Base-by-base conservation (phyloP, 192 early-diverging fungal genomes). In the Gamsiella multidivaricata region DNA sequence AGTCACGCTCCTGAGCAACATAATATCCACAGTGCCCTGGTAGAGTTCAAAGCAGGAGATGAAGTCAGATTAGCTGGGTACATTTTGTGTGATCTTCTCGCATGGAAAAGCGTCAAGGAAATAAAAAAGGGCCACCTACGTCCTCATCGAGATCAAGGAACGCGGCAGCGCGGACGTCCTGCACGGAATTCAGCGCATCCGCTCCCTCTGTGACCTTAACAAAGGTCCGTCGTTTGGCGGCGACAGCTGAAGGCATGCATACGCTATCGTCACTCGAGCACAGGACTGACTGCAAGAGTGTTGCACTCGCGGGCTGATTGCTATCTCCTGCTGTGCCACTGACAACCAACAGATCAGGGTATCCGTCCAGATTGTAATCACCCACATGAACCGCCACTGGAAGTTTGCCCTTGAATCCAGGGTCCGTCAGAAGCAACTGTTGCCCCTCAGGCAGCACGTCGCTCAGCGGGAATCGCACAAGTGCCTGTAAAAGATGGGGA, bases 131-230 rank as follows among this genome's bases (percentile, higher is more conserved):
- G 17, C 39, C 32, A 31, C 86, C 84, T 83, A 95, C 96, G 67
- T 95, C 91, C 42, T 97, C 94, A 81, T 93, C 94, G 56, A 97
- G 84, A 69, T 98, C 97, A 65, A 97, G 88, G 68, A 95, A 95
- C 0, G 89, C 74, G n/a, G 93, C 93, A 31, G 84, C 84, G 37
- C 82, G 88, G 29, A 85, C 84, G 51, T 82, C 70, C 33, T 71
- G 51, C 1, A 89, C 74, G 12, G 79, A 62, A 39, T 82, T 81
- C 32, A 96, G 56, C 20, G 69, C 84, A 3, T 88, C 84, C 23
- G 91, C 90, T 8, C 94, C 95, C 10, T 84, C 82, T 0, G 54
- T 80, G 5, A 96, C 86, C 28, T 89, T 60, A 29, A 72, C 80
- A 67, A 93, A 96, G 14, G 84, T 80, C 5, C 96, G 80, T 65